Base-by-base conservation (phyloP, 768 basidiomycete species). In the Trametes coccinea region DNA sequence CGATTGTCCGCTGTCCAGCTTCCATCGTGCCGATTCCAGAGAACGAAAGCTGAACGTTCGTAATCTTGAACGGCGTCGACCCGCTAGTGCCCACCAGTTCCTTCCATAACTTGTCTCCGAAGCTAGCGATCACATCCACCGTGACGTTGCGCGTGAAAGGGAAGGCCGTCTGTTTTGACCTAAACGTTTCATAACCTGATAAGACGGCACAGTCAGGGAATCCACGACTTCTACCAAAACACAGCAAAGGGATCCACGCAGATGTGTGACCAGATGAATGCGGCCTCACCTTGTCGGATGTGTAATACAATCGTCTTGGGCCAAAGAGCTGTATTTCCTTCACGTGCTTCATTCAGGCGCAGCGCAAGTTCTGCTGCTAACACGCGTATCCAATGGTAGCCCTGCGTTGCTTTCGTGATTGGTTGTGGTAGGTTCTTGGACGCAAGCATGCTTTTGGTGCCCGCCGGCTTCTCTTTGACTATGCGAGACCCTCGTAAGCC, bases 381-480 rank as follows among this genome's bases (percentile, higher is more conserved):
- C 9, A 98, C 89, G 9, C 89, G 82, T 48, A 99, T 84, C 97
- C 97, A 98, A 57, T 93, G 92, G 47, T 84, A 80, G 0, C 93
- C 95, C 61, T 95, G 88, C 2, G 84, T 79, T 13, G 82, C 75
- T 44, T 85, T 88, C 5, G 81, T 89, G 27, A 98, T 85, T 0
- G 90, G 84, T 37, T 86, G 84, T 0, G 89, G 86, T 27, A 98
- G 82, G 69, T 98, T 98, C 73, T 99, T 99, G n/a, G 93, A 89
- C 0, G 94, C 93, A 55, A 94, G 77, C 96, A 98, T 98, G 68
- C 92, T 93, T 77, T 97, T 98, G 63, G 84, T 88, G 33, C 90
- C 75, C 0, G 80, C 77, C 14, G 87, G 80, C 73, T 93, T 93
- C 70, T 93, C 92, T 69, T 92, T 94, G 39, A 98, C 95, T 96